Evolutionary conservation across 1,139 yeast species (phyloP), one percentile per base, ranked within the genome.

Genomic region (Eremothecium cymbalariae): DNA sequence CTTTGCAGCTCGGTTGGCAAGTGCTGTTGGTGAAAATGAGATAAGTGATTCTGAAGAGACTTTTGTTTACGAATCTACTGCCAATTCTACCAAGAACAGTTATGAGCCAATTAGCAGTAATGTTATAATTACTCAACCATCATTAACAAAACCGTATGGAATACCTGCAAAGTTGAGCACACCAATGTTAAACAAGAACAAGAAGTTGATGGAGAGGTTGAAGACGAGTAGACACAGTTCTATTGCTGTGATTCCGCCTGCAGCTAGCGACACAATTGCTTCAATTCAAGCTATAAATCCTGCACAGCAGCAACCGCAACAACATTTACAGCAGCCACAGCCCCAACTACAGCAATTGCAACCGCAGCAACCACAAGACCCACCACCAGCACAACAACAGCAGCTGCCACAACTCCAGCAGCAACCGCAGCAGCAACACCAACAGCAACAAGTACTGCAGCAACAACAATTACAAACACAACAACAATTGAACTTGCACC

Each of bases 1-100:
- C 39, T 88, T 88, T 60, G 97, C 97, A 8, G 96, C 97, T 1
- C 81, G 81, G 48, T 65, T 88, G 43, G 96, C 96, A 6, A 79
- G 86, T 44, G 97, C 97, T 1, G 94, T 88, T 6, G 95, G 84
- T 47, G 95, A 85, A 48, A 85, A 74, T 17, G 86, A 82, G 40
- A 74, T 81, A 30, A 78, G 88, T 26, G 96, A 85, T 55, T 77
- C 88, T 27, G 95, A 86, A 48, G 97, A 90, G 57, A 84, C 95
- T 1, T 88, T 88, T 66, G 95, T 88, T 8, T 88, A 88, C 55
- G 96, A 86, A 49, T 59, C 66, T 2, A 63, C 65, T 5, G 64
- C 60, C 3, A 57, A 61, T 38, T 67, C 65, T 9, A 53, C 63
- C 25, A 59, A 61, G 24, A 57, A 65, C 25, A 52, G 58, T 11